These are phyloP conservation scores for Ophiostoma ulmi DNA, from an alignment of 2,329 filamentous ascomycete genomes.

Conservation along the genomic window DNA sequence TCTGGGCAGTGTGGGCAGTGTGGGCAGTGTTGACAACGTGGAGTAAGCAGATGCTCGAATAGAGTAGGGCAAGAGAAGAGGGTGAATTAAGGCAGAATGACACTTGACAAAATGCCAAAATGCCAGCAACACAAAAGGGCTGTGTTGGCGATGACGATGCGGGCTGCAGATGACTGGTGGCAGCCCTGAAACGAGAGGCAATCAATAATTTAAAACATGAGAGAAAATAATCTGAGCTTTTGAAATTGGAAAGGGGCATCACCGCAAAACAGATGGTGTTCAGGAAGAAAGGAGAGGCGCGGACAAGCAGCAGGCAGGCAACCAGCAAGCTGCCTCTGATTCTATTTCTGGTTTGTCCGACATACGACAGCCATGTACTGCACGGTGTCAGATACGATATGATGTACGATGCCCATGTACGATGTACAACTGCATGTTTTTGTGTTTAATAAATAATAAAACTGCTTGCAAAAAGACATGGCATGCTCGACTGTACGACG, in stretches of 20 bases:
- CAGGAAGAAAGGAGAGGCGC: neutral
- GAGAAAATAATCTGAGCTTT: neutral
- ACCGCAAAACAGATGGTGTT: neutral
- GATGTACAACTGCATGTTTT: neutral
- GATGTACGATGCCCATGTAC: neutral
- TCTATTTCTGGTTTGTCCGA: constrained; percentile 2
- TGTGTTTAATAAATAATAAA: neutral
- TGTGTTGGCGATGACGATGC: constrained; percentile 8
- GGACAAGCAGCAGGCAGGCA: neutral
- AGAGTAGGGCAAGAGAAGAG: neutral
- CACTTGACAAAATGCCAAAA: neutral
- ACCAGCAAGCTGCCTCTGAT: neutral
- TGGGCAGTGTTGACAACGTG: neutral
- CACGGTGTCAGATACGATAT: neutral
- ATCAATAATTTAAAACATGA: neutral
- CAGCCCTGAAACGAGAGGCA: neutral
- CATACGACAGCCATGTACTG: neutral
- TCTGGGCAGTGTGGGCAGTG: neutral
- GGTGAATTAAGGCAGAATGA: neutral
- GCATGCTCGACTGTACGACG: neutral
- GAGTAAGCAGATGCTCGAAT: neutral
- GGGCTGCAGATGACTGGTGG: neutral
- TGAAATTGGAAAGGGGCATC: neutral
- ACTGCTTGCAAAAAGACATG: no score
- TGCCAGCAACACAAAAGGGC: neutral